Percentiles rank a stretch among this genome's conserved stretches.
These are phyloP conservation scores for Entomortierella chlamydospora DNA, from an alignment of 192 early-diverging fungal species.

Conservation along the genomic window DNA sequence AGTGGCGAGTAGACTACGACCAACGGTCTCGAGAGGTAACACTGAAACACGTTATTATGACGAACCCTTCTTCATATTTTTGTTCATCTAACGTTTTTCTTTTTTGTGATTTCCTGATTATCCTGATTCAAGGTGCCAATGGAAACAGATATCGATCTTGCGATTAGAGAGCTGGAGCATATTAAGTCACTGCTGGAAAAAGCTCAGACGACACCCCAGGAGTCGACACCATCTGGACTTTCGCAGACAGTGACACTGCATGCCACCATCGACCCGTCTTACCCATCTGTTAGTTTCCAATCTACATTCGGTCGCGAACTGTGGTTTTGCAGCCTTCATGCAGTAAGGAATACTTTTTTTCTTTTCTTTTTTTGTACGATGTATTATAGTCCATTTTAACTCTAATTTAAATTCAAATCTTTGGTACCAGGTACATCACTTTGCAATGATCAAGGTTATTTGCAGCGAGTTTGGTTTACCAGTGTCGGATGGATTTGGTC, in stretches of 20 bases:
- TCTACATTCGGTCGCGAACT: slow-evolving; percentile 67
- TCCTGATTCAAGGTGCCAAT: slow-evolving; percentile 43
- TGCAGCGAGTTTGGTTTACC: slow-evolving; percentile 60
- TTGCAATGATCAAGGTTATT: slow-evolving; percentile 68
- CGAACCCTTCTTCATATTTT: too few relatives aligned
- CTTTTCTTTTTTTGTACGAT: neutral
- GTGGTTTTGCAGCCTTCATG: slow-evolving; percentile 70
- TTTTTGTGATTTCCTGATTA: neutral
- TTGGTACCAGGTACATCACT: slow-evolving; percentile 74
- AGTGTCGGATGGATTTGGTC: slow-evolving; percentile 60
- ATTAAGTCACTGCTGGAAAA: slow-evolving; percentile 31
- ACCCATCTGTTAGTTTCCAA: slow-evolving; percentile 26
- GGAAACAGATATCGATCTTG: slow-evolving; percentile 54
- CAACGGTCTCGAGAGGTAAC: slow-evolving; percentile 58
- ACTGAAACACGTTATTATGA: neutral
- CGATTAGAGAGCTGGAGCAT: slow-evolving; percentile 40
- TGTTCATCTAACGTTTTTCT: too few relatives aligned
- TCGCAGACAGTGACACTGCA: slow-evolving; percentile 35
- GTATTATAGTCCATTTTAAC: too few relatives aligned
- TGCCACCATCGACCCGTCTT: slow-evolving; percentile 58
- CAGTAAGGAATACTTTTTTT: slow-evolving; percentile 54
- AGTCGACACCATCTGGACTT: slow-evolving; percentile 7
- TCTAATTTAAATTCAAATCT: too few relatives aligned
- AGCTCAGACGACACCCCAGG: neutral
- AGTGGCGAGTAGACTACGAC: slow-evolving; percentile 60